A percentile compares a stretch with the other conserved stretches of the same genome.
phyloP scores from a whole-genome alignment of 306 rosid species.

The Cicer judaicum region DNA sequence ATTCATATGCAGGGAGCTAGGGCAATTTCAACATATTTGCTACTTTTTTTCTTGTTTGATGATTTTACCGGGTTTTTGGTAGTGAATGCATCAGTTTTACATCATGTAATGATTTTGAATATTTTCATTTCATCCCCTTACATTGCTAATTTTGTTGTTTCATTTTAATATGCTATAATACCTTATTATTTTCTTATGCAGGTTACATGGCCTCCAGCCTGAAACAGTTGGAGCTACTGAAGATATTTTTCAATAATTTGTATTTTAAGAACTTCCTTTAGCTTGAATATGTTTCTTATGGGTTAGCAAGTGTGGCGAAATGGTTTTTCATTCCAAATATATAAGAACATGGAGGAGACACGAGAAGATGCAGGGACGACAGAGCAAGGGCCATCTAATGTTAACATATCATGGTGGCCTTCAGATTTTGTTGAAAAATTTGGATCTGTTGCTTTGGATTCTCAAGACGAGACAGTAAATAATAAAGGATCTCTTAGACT shows the following conservation, averaged over 20 bases:
- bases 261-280: conserved; percentile 48
- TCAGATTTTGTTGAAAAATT: conserved; percentile 85
- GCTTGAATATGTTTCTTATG: conserved; percentile 61
- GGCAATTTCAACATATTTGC: conserved; percentile 27
- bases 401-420: conserved; percentile 87
- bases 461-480: conserved; percentile 69
- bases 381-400: conserved; percentile 89
- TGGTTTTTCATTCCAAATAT: conserved; percentile 76
- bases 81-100: conserved; percentile 25
- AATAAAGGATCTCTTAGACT: conserved; percentile 62
- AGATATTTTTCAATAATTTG: conserved; percentile 46
- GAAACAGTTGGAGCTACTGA: conserved; percentile 57
- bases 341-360: conserved; percentile 90
- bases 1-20: conserved; percentile 28
- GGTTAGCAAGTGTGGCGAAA: conserved; percentile 75
- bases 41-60: conserved; percentile 15
- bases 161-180: conserved; percentile 33
- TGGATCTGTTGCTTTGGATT: conserved; percentile 86
- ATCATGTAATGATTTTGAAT: conserved; percentile 29
- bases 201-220: conserved; percentile 81
- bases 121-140: not conserved
- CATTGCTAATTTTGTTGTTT: conserved; percentile 3
- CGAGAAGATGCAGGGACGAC: conserved; percentile 81
- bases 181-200: conserved; percentile 46
- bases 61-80: conserved; percentile 33